Evolutionary conservation across 2,329 filamentous ascomycete genomes (phyloP), one percentile per base, ranked within the genome.

Genomic region (Grosmannia penicillata): DNA sequence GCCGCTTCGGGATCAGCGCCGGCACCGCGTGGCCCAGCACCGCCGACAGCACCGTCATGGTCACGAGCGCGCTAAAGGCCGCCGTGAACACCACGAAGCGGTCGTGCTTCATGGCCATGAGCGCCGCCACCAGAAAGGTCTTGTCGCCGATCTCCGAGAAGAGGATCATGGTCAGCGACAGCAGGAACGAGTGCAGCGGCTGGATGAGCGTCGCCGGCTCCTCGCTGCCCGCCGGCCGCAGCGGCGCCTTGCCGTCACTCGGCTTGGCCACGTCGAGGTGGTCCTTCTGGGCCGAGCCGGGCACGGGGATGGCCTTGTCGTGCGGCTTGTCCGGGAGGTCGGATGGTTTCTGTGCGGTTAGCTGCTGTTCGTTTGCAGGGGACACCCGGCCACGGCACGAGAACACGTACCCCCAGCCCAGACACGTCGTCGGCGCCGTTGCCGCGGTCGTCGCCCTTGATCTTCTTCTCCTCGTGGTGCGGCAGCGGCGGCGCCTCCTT

Each of bases 71-170:
- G 38, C 79, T 77, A 51, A 94, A 89, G n/a, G 91, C 91, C 8
- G 91, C 86, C 2, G 84, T 82, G 61, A 98, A 98, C 44, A 98
- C 91, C 11, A 96, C 72, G 46, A 94, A 65, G 37, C 91, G 80
- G 45, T 91, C 82, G 52, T 98, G 89, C 56, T 94, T 91, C 91
- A 98, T 98, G 11, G 91, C 91, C 91, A 98, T 98, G 15, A 98
- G 73, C 8, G 87, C 89, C 7, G 91, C 91, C 18, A 98, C 85
- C 31, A 98, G 70, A 65, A 98, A 98, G 0, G 91, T 98, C 64
- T 98, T 98, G 72, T 98, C 91, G 46, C 91, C 91, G 51, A 98
- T 77, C 57, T 98, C 91, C 33, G 89, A 95, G 50, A 96, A 81
- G 45, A 96, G 66, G 51, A 98, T 98, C 91, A 96, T 98, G 41